Evolutionary conservation across 805 yeast species (phyloP).

Genomic region (Blastobotrys terrestris): DNA sequence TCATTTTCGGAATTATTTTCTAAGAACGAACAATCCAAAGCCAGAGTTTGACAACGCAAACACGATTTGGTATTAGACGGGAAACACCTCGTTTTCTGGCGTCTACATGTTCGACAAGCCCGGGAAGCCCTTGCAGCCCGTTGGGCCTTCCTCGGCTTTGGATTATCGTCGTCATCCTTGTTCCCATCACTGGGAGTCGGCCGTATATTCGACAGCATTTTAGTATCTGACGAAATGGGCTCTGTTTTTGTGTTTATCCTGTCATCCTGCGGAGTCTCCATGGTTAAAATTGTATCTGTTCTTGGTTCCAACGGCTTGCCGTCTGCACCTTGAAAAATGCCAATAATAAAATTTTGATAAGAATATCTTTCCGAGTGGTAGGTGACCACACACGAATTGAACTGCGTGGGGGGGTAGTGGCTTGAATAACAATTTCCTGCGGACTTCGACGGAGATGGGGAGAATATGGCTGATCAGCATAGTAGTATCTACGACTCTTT

Average conservation of each 20-base stretch:
- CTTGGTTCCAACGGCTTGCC: neutral
- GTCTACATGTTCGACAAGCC: slow-evolving; percentile 53
- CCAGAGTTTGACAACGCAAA: slow-evolving; percentile 51
- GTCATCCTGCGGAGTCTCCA: neutral
- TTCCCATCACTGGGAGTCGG: neutral
- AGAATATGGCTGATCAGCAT: no score
- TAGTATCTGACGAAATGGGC: neutral
- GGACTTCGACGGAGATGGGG: no score
- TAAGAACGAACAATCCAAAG: slow-evolving; percentile 48
- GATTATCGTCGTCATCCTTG: neutral
- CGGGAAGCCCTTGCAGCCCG: slow-evolving; percentile 36
- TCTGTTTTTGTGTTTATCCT: neutral
- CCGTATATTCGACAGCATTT: neutral
- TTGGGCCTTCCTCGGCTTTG: slow-evolving; percentile 6
- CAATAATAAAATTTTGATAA: neutral
- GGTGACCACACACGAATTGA: neutral
- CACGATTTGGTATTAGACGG: slow-evolving; percentile 45
- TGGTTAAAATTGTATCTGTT: neutral
- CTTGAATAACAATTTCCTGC: neutral
- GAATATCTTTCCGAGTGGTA: neutral
- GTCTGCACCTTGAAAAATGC: neutral
- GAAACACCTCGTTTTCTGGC: slow-evolving; percentile 57
- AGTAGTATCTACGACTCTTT: neutral
- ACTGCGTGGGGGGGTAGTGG: neutral
- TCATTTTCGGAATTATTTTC: slow-evolving; percentile 10